Percentiles rank a stretch among this genome's conserved stretches.
phyloP scores from a whole-genome alignment of 2,329 filamentous ascomycete species.

The Zymoseptoria brevis region DNA sequence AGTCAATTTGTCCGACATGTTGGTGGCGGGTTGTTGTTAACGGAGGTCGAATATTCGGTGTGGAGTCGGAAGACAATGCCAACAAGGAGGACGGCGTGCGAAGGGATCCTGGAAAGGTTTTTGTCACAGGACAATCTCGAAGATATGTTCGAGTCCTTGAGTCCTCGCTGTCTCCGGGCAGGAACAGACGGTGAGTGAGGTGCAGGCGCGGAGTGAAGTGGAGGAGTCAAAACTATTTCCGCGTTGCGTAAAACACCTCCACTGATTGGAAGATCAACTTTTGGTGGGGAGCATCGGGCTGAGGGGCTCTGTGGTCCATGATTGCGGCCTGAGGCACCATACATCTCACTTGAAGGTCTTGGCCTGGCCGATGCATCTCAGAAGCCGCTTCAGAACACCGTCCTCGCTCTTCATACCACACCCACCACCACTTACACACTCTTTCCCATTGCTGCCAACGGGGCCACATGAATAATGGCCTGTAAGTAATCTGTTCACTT shows the following conservation, averaged over 20 bases:
- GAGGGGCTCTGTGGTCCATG: no score
- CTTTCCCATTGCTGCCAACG: conserved; percentile 10
- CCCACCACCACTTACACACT: background rate
- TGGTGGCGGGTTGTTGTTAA: conserved; percentile 26
- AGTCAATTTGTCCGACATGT: conserved; percentile 80
- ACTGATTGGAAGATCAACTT: background rate
- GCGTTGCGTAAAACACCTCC: background rate
- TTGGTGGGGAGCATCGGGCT: background rate
- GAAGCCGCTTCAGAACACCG: background rate
- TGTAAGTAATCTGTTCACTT: conserved; percentile 44
- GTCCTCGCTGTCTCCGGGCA: background rate
- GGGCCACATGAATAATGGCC: conserved; percentile 45
- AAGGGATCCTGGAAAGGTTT: background rate
- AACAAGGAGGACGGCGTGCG: background rate
- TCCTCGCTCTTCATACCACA: background rate
- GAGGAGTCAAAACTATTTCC: background rate
- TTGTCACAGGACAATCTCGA: background rate
- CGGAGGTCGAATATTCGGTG: conserved; percentile 6
- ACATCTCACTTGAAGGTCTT: no score
- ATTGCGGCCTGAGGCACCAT: no score
- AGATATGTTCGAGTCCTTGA: background rate
- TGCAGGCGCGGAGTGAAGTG: background rate
- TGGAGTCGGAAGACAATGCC: background rate
- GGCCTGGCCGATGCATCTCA: no score
- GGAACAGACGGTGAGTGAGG: background rate